Percentiles rank a stretch among this genome's conserved stretches.
These are phyloP conservation scores for Domatiomyces catenatus DNA, from an alignment of 2,329 filamentous ascomycete species.

Conservation along the genomic window DNA sequence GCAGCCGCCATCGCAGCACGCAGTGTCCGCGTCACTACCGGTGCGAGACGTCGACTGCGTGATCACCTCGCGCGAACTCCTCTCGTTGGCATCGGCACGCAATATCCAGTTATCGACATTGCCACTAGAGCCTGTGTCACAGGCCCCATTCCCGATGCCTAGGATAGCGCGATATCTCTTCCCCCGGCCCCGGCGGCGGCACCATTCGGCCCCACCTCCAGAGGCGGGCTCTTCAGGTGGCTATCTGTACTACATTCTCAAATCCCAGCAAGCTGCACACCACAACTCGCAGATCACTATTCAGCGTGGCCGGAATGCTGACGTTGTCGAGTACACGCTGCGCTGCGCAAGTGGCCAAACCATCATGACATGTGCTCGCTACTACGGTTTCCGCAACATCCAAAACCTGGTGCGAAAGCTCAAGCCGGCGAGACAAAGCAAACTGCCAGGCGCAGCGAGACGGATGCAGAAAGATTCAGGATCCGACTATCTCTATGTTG, in stretches of 20 bases:
- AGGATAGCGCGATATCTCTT: slow-evolving; percentile 61
- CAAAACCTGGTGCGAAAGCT: slow-evolving; percentile 90
- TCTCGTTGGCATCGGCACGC: slow-evolving; percentile 74
- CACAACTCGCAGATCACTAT: slow-evolving; percentile 57
- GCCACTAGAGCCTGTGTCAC: slow-evolving; percentile 41
- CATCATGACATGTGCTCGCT: slow-evolving; percentile 69
- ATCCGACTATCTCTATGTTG: slow-evolving; percentile 75
- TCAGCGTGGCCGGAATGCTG: slow-evolving; percentile 67
- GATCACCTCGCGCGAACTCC: slow-evolving; percentile 85
- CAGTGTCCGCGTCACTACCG: slow-evolving; percentile 23
- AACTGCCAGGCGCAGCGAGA: slow-evolving; percentile 61
- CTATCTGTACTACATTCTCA: slow-evolving; percentile 71
- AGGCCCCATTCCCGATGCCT: slow-evolving; percentile 55
- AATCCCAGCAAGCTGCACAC: slow-evolving; percentile 53
- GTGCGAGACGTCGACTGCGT: slow-evolving; percentile 92
- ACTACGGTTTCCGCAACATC: slow-evolving; percentile 96
- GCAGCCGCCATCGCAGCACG: slow-evolving; percentile 22
- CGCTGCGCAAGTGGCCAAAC: slow-evolving; percentile 39
- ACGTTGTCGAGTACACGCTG: slow-evolving; percentile 75
- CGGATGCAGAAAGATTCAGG: slow-evolving; percentile 18
- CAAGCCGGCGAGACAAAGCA: slow-evolving; percentile 62
- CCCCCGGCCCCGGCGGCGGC: slow-evolving; percentile 29
- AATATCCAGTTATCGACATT: slow-evolving; percentile 61
- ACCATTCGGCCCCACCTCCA: slow-evolving; percentile 25
- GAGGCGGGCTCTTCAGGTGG: slow-evolving; percentile 72